A percentile compares a stretch with the other conserved stretches of the same genome.
Evolutionary conservation across 73 alveolate species (phyloP).

Genomic region (Tetrahymena thermophila): DNA sequence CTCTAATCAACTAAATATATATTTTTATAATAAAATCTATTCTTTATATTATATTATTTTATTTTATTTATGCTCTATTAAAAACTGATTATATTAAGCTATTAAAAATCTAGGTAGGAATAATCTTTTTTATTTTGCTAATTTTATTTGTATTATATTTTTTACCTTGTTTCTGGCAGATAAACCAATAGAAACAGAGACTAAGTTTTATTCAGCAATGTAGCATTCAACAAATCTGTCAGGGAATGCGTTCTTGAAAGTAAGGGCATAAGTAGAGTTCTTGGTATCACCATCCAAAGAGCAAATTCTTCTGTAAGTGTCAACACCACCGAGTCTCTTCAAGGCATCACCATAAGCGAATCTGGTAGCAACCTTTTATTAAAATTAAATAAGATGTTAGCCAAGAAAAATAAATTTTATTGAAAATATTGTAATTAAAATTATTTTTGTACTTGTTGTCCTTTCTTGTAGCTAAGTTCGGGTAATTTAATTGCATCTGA

Average conservation of each 20-base stretch:
- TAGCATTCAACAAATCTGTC: slow-evolving; percentile 66
- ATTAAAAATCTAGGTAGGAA: too few relatives aligned
- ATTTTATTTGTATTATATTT: background rate
- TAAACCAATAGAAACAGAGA: slow-evolving; percentile 59
- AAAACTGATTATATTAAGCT: too few relatives aligned
- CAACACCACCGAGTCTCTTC: slow-evolving; percentile 44
- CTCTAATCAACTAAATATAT: background rate
- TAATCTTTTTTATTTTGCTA: too few relatives aligned
- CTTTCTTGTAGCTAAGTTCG: slow-evolving; percentile 6
- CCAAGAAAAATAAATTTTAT: background rate
- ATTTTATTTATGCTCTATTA: background rate
- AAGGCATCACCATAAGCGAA: slow-evolving; percentile 66
- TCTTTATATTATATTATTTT: too few relatives aligned
- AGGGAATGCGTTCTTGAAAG: slow-evolving; percentile 51
- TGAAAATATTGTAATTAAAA: background rate
- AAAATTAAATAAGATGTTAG: background rate
- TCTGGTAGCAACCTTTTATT: slow-evolving; percentile 56
- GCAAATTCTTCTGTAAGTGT: slow-evolving; percentile 42
- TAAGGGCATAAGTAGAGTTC: slow-evolving; percentile 54
- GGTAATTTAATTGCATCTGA: slow-evolving; percentile 14
- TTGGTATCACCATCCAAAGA: slow-evolving; percentile 72
- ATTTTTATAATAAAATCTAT: too few relatives aligned
- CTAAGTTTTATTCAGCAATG: slow-evolving; percentile 70
- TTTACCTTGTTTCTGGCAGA: slow-evolving; percentile 51
- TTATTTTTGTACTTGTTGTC: background rate